Conservation (phyloP, 2,329 filamentous ascomycete genomes). For the Curvularia verruculosa region DNA sequence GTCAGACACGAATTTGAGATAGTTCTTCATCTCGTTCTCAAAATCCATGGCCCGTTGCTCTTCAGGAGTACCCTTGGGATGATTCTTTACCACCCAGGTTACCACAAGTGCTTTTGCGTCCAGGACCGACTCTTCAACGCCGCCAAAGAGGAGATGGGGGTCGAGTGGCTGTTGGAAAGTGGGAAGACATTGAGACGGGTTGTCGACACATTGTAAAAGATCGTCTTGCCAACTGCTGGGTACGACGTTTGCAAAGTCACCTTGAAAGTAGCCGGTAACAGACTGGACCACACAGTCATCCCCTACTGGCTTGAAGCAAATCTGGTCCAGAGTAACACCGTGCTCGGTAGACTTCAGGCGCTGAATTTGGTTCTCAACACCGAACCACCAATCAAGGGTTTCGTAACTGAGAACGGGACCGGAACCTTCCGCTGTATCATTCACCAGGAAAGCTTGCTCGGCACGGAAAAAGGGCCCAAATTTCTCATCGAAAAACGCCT, state of each 20-base stretch:
- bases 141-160: slow-evolving; percentile 84
- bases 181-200: slow-evolving; percentile 81
- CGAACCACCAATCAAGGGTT: slow-evolving; percentile 91
- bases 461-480: slow-evolving; percentile 97
- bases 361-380: slow-evolving; percentile 78
- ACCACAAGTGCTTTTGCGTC: slow-evolving; percentile 82
- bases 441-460: slow-evolving; percentile 92
- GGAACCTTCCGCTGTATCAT: slow-evolving; percentile 72
- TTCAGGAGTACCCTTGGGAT: slow-evolving; percentile 72
- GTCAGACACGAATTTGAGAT: slow-evolving; percentile 76
- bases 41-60: slow-evolving; percentile 83
- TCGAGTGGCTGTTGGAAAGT: slow-evolving; percentile 88
- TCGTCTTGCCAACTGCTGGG: slow-evolving; percentile 73
- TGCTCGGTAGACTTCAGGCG: slow-evolving; percentile 72
- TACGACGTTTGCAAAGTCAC: slow-evolving; percentile 66
- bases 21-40: slow-evolving; percentile 77
- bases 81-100: slow-evolving; percentile 94
- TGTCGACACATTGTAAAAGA: slow-evolving; percentile 74
- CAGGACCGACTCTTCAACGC: slow-evolving; percentile 70
- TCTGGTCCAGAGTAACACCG: slow-evolving; percentile 74
- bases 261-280: slow-evolving; percentile 84
- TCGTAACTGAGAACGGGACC: slow-evolving; percentile 87
- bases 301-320: slow-evolving; percentile 93
- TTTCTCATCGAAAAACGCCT: slow-evolving; percentile 87
- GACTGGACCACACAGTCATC: slow-evolving; percentile 92